Evolutionary conservation across 1,284 basidiomycete species (phyloP), one percentile per base, ranked within the genome.

Genomic region (Rhodotorula mucilaginosa): DNA sequence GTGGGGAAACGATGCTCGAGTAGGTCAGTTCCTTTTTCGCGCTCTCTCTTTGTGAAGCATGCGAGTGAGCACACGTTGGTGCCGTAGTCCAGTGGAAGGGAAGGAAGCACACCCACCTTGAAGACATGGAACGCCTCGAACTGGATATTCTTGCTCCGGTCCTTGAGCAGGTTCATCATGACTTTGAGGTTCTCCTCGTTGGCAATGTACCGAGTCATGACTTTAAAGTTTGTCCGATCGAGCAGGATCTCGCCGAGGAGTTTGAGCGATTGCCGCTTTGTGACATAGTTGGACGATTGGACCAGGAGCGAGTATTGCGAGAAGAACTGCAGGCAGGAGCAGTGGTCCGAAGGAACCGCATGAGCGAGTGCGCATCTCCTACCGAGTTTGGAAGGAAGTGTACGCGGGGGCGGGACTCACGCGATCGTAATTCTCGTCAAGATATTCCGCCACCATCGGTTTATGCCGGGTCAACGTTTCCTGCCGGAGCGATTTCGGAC

Each of bases 61-160:
- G 10, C 10, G 39, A 12, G 12, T 13, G 39, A 44, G 39, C 2
- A 44, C 39, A 13, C 12, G 34, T 44, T 44, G 1, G 1, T 44
- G 39, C 39, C 39, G 39, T 2, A 44, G 10, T 1, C 2, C 10
- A 44, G 12, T 49, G 1, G n/a, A 18, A 29, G 7, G 34, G n/a
- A 26, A 54, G 47, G 7, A 10, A 13, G 3, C 29, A 16, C 51
- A n/a, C 19, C 63, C 69, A 95, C 96, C 87, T 99, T 99, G 88
- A 99, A 99, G 48, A 99, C 97, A 79, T 99, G 97, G 83, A 99
- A 99, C 3, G 96, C 96, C 82, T 99, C 96, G 73, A 98, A 99
- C 82, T 99, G 96, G 66, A 99, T 99, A 82, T 99, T 98, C 85
- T 93, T 92, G 85, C 93, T 96, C 85, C 94, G 94, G 80, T 98